These are phyloP conservation scores for Leccinum pellstonianum DNA, from an alignment of 768 basidiomycete genomes.

Conservation along the genomic window DNA sequence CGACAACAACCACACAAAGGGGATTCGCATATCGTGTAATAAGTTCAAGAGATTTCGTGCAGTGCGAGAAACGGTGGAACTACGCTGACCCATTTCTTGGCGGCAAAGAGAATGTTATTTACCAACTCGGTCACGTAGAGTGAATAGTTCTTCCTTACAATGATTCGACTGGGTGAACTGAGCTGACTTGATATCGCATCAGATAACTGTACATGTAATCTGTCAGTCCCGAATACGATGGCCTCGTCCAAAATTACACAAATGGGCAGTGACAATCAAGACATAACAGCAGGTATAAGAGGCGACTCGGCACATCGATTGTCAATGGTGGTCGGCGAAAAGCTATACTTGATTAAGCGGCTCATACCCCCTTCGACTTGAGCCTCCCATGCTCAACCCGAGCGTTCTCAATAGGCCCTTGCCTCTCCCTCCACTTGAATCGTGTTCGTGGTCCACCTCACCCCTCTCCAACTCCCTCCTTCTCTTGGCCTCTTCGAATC, in stretches of 20 bases:
- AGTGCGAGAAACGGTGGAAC: no score
- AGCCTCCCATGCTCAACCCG: constrained; percentile 37
- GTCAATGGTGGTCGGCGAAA: not conserved
- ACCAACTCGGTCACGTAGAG: no score
- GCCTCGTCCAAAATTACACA: not conserved
- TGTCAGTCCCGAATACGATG: no score
- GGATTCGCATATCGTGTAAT: no score
- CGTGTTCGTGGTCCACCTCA: constrained; percentile 46
- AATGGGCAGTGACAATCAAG: not conserved
- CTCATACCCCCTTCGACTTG: constrained; percentile 35
- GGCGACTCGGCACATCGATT: not conserved
- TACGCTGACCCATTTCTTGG: no score
- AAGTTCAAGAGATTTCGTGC: no score
- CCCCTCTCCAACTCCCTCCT: constrained; percentile 50
- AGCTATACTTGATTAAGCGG: constrained; percentile 32
- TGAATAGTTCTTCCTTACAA: no score
- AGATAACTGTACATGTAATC: no score
- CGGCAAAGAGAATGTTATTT: no score
- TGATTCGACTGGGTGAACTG: no score
- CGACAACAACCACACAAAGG: no score
- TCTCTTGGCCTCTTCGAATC: constrained; percentile 73
- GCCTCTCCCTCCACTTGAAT: constrained; percentile 37
- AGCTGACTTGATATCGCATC: no score
- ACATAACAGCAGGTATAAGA: not conserved
- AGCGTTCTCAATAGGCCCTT: constrained; percentile 39